These are phyloP conservation scores for Tulasnella sp. DNA, from an alignment of 768 basidiomycete species.

Conservation along the genomic window DNA sequence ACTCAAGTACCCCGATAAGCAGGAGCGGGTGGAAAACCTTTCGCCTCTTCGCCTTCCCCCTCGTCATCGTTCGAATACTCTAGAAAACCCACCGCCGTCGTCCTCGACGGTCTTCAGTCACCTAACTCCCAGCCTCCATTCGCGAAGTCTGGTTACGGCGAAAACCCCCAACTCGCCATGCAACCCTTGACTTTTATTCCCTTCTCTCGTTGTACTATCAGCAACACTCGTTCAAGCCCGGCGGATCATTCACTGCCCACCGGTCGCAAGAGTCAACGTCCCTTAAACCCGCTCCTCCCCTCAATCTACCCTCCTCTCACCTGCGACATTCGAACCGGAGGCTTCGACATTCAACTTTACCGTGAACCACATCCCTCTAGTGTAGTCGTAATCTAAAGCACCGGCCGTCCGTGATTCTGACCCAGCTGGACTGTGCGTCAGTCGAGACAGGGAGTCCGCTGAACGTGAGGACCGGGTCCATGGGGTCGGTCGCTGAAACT, in stretches of 20 bases:
- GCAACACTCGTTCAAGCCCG: not conserved
- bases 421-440: too few relatives aligned
- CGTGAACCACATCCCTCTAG: not conserved
- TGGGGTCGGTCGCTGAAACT: too few relatives aligned
- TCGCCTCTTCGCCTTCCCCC: not conserved
- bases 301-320: conserved; percentile 4
- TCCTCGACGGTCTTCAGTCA: not conserved
- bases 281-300: conserved; percentile 19
- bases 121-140: not conserved
- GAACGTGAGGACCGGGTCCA: too few relatives aligned
- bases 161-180: not conserved
- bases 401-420: too few relatives aligned
- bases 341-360: conserved; percentile 16
- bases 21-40: not conserved
- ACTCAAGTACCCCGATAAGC: not conserved
- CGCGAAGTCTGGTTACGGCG: conserved; percentile 6
- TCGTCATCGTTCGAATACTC: not conserved
- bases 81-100: not conserved
- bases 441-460: conserved; percentile 1
- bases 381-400: too few relatives aligned
- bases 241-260: not conserved
- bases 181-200: not conserved
- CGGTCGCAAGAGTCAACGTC: conserved; percentile 20
- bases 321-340: not conserved
- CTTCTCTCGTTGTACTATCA: conserved; percentile 3